A percentile compares a stretch with the other conserved stretches of the same genome.
Conservation (phyloP, 1,284 basidiomycete species). For the Anthracocystis setariae region DNA sequence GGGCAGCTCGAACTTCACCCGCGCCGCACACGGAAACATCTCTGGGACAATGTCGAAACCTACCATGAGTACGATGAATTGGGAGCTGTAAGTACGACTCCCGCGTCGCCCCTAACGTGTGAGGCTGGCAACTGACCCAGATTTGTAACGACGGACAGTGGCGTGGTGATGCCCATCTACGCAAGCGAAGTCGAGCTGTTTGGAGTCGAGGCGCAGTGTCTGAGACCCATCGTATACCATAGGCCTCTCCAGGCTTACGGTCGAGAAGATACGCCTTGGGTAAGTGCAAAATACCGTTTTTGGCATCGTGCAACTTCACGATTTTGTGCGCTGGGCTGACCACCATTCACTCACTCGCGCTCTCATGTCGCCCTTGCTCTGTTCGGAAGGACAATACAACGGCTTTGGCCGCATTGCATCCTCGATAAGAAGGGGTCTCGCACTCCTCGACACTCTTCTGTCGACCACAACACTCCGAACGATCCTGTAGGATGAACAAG, state of each 20-base stretch:
- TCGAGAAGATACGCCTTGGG: conserved; percentile 49
- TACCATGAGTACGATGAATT: conserved; percentile 51
- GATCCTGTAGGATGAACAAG: no score
- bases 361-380: background rate
- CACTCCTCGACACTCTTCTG: no score
- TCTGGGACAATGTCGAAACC: conserved; percentile 28
- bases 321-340: no score
- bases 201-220: conserved; percentile 26
- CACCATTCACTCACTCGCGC: background rate
- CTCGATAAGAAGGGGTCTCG: background rate
- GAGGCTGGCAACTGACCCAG: no score
- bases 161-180: conserved; percentile 55
- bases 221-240: conserved; percentile 50
- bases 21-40: conserved; percentile 64
- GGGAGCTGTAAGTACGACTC: conserved; percentile 64
- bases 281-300: no score
- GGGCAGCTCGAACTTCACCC: conserved; percentile 64
- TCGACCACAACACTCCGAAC: no score
- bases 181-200: conserved; percentile 32
- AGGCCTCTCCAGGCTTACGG: conserved; percentile 48
- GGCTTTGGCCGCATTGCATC: conserved; percentile 1
- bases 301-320: no score
- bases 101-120: background rate
- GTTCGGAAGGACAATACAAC: background rate
- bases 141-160: no score